Percentiles rank a stretch among this genome's conserved stretches.
phyloP scores from a whole-genome alignment of 345 rosid species.

The Ceriops tagal region DNA sequence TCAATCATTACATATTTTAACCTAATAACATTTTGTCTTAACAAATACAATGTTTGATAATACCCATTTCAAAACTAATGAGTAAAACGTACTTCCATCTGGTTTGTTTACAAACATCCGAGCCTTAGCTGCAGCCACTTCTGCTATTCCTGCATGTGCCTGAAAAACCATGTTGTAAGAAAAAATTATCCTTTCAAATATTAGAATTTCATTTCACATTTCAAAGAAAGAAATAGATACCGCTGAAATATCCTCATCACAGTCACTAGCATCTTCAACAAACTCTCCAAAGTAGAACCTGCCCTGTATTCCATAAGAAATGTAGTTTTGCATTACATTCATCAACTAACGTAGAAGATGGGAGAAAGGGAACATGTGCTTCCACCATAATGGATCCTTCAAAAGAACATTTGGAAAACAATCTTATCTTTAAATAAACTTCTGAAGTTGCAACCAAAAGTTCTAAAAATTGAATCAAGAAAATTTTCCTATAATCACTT shows the following conservation, averaged over 20 bases:
- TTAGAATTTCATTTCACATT: not conserved
- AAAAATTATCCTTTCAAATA: conserved; percentile 18
- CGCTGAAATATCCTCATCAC: conserved; percentile 65
- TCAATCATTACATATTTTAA: not conserved
- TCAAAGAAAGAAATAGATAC: conserved; percentile 37
- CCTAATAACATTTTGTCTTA: not conserved
- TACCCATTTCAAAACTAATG: too few species aligned
- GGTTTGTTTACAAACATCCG: conserved; percentile 90
- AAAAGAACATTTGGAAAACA: not conserved
- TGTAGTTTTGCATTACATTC: not conserved
- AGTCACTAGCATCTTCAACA: conserved; percentile 56
- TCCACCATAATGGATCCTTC: not conserved
- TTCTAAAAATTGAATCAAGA: too few species aligned
- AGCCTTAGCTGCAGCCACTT: conserved; percentile 97
- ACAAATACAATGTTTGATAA: not conserved
- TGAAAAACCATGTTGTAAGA: conserved; percentile 37
- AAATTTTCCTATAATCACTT: too few species aligned
- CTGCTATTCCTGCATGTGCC: conserved; percentile 91
- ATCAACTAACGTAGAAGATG: not conserved
- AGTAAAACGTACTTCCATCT: conserved; percentile 71
- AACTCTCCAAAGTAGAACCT: conserved; percentile 87
- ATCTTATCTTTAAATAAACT: not conserved
- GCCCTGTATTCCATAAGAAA: conserved; percentile 52
- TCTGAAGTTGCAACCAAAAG: too few species aligned
- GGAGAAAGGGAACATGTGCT: not conserved